These are phyloP conservation scores for Umbelopsis sp. DNA, from an alignment of 192 early-diverging fungal genomes.

Conservation along the genomic window DNA sequence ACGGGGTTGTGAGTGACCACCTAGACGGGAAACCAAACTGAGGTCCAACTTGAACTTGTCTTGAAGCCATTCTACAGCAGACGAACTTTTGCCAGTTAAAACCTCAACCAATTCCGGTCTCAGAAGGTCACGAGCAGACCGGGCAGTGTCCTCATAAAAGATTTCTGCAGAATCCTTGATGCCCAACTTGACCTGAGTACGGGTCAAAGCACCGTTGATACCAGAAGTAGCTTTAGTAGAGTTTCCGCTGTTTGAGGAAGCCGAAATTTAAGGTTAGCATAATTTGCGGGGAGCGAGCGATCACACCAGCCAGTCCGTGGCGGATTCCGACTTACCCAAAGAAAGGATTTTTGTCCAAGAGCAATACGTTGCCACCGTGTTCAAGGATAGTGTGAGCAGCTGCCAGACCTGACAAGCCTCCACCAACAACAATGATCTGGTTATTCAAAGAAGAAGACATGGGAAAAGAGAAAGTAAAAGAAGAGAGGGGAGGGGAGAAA, in stretches of 20 bases:
- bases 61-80: constrained; percentile 93
- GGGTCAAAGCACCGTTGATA: constrained; percentile 93
- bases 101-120: constrained; percentile 81
- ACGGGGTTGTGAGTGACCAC: constrained; percentile 92
- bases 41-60: constrained; percentile 88
- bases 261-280: constrained; percentile 10
- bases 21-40: constrained; percentile 83
- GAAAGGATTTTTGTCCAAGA: constrained; percentile 89
- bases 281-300: constrained; percentile 5
- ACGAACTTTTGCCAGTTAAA: constrained; percentile 80
- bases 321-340: constrained; percentile 58
- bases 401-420: constrained; percentile 86
- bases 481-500: constrained; percentile 2
- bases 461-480: not conserved
- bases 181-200: constrained; percentile 69
- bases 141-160: constrained; percentile 87
- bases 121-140: constrained; percentile 82
- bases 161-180: constrained; percentile 82
- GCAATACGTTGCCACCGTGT: constrained; percentile 80
- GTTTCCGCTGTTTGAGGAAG: constrained; percentile 66
- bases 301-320: not conserved
- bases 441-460: constrained; percentile 44
- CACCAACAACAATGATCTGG: constrained; percentile 83
- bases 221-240: constrained; percentile 98
- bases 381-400: constrained; percentile 87